Evolutionary conservation across 306 rosid genomes (phyloP).

Genomic region (Quillaja saponaria): DNA sequence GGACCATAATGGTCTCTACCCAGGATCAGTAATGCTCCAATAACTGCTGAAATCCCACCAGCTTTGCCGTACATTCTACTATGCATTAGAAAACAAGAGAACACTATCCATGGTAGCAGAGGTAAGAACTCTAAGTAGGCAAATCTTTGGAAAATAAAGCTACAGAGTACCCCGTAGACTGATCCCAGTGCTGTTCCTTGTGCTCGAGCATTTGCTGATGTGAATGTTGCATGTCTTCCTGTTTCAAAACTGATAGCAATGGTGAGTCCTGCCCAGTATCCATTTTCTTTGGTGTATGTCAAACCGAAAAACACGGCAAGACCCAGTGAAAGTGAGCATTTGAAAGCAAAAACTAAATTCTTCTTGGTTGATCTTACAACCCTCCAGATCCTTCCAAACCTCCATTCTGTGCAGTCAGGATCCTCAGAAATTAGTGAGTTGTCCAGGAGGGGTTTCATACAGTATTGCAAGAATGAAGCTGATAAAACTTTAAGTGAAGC

Average conservation of each 20-base stretch:
- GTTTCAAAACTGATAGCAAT: constrained; percentile 60
- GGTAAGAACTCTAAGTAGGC: constrained; percentile 44
- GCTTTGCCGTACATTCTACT: constrained; percentile 83
- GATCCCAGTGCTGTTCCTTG: constrained; percentile 85
- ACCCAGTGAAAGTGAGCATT: constrained; percentile 69
- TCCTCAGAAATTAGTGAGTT: constrained; percentile 32
- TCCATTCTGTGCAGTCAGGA: constrained; percentile 12
- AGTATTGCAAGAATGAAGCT: constrained; percentile 59
- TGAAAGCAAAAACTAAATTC: constrained; percentile 58
- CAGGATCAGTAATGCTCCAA: constrained; percentile 69
- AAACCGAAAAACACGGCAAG: constrained; percentile 70
- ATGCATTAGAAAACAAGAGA: constrained; percentile 62
- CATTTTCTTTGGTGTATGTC: constrained; percentile 52
- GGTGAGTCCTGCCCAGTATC: constrained; percentile 76
- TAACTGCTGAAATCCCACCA: constrained; percentile 68
- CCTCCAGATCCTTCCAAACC: constrained; percentile 26
- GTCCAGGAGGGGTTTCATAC: constrained; percentile 52
- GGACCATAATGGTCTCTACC: constrained; percentile 65
- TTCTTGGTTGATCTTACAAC: constrained; percentile 32
- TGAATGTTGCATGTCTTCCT: constrained; percentile 62
- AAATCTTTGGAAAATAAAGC: constrained; percentile 40
- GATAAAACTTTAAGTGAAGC: constrained; percentile 42
- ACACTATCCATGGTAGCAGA: constrained; percentile 69
- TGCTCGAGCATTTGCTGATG: constrained; percentile 63
- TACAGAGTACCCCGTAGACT: constrained; percentile 61